These are phyloP conservation scores for Flagelloscypha sp. DNA, from an alignment of 768 basidiomycete genomes.

Conservation along the genomic window DNA sequence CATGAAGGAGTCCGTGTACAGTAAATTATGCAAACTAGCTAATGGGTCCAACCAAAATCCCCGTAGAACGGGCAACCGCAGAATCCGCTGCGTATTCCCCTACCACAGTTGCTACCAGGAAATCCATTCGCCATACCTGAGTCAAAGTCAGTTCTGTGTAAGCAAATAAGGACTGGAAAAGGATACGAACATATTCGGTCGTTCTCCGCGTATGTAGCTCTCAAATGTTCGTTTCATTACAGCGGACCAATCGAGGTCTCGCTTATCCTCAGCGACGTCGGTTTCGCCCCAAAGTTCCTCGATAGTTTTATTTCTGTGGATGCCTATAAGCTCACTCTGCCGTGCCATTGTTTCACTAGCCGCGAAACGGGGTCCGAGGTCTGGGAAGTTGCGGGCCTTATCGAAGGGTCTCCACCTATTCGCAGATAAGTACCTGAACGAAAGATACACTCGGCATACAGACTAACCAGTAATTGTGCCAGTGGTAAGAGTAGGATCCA, in stretches of 20 bases:
- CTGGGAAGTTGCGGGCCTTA: constrained; percentile 79
- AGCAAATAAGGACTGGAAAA: too few species aligned
- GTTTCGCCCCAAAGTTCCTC: too few species aligned
- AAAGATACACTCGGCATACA: not conserved
- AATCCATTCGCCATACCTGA: too few species aligned
- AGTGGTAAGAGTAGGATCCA: constrained; percentile 90
- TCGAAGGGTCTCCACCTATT: constrained; percentile 93
- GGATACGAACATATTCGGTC: constrained; percentile 67
- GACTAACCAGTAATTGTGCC: constrained; percentile 81
- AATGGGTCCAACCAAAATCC: too few species aligned
- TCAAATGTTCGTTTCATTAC: constrained; percentile 68
- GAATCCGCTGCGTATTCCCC: too few species aligned
- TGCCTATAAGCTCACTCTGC: too few species aligned
- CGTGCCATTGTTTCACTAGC: constrained; percentile 66
- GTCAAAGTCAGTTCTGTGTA: too few species aligned
- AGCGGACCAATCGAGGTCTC: constrained; percentile 53
- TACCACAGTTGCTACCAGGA: too few species aligned
- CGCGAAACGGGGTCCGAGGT: constrained; percentile 73
- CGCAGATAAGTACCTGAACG: not conserved
- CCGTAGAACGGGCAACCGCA: too few species aligned
- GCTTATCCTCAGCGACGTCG: constrained; percentile 34
- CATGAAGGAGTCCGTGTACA: too few species aligned
- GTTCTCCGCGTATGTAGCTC: constrained; percentile 51
- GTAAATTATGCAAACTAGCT: too few species aligned
- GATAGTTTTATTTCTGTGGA: too few species aligned